Base-by-base conservation (phyloP, 768 basidiomycete genomes). In the Mycena olivaceomarginata region DNA sequence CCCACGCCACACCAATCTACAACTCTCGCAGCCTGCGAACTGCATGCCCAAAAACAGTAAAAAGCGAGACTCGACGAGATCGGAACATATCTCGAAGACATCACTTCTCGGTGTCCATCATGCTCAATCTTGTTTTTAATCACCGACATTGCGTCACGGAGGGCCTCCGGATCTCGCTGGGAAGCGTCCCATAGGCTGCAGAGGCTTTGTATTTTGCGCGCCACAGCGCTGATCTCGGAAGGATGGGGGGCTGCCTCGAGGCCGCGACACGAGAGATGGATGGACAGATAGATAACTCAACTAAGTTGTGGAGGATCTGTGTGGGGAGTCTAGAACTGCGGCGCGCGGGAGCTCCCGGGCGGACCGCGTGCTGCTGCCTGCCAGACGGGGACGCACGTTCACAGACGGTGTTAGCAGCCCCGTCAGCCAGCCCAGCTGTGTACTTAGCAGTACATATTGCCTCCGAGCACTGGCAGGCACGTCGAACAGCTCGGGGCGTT, bases 141-240 rank as follows among this genome's bases (percentile, higher is more conserved):
- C 67, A 60, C 67, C 67, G 66, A 37, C 22, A 72, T 74, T 62
- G 59, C 73, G 66, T 74, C 73, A 74, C 46, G 39, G 45, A 48
- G 40, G 5, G 4, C 53, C 51, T 31, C 53, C 65, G 64, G 72
- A 72, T 72, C 71, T 72, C 65, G 40, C 64, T 66, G 41, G n/a
- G 22, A 10, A 41, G 41, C 46, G 66, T 41, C 59, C 60, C 73
- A 69, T 74, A 74, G 73, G 73, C 37, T 16, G 53, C 25, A 41
- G 56, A 25, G 46, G 25, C 63, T 41, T 22, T 7, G 63, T 43
- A 46, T n/a, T 25, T 1, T 9, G 51, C 20, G 59, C 66, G 60
- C 71, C 71, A 72, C 71, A 56, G 71, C 73, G 72, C 65, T 60
- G 65, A 67, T 73, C 56, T 67, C 53, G 72, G 73, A 56, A 15